Conservation (phyloP, 768 basidiomycete species). For the Polyporus arcularius region DNA sequence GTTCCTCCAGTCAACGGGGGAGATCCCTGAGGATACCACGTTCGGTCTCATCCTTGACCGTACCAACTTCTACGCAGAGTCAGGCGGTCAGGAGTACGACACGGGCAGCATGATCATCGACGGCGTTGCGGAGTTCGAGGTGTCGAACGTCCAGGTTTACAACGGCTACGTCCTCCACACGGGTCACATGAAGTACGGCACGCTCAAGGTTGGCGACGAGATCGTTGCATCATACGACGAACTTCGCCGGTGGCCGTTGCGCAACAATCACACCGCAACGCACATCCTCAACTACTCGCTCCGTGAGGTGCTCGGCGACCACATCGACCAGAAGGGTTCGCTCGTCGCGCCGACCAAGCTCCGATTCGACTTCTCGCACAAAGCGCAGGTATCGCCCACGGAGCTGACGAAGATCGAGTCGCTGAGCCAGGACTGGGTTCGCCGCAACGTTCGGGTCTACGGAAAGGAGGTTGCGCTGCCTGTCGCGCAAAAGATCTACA, state of each 20-base stretch:
- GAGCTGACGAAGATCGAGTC: constrained; percentile 84
- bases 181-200: constrained; percentile 87
- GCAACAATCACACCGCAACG: constrained; percentile 98
- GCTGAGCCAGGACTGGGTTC: constrained; percentile 88
- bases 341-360: constrained; percentile 94
- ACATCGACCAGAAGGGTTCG: constrained; percentile 97
- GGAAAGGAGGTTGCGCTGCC: constrained; percentile 82
- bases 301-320: constrained; percentile 93
- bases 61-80: constrained; percentile 96
- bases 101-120: constrained; percentile 95
- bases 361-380: constrained; percentile 98
- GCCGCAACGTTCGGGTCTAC: constrained; percentile 83
- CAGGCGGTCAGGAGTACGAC: constrained; percentile 97
- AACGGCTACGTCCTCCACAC: constrained; percentile 96
- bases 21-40: constrained; percentile 60
- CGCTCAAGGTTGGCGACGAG: constrained; percentile 72
- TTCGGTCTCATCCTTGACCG: constrained; percentile 90
- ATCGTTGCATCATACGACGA: constrained; percentile 94
- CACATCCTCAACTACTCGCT: constrained; percentile 96
- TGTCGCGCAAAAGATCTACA: constrained; percentile 85
- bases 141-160: constrained; percentile 90
- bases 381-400: constrained; percentile 72
- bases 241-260: constrained; percentile 92
- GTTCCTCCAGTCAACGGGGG: constrained; percentile 68
- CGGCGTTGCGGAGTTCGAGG: constrained; percentile 88